phyloP scores from a whole-genome alignment of 148 eudicot genomes.

The Rhododendron kiyosumense region DNA sequence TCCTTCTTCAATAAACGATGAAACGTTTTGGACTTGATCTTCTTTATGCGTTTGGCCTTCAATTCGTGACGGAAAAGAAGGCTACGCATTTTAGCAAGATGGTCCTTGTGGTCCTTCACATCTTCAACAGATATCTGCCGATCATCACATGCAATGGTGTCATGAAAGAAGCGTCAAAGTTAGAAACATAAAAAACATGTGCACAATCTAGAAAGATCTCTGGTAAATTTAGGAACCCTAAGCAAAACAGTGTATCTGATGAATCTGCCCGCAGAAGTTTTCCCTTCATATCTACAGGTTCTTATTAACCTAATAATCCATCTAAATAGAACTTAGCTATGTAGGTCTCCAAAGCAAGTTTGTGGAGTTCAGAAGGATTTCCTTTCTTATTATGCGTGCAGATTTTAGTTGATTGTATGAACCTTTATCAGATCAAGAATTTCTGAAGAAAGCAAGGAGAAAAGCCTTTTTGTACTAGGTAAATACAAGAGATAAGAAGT shows the following conservation, averaged over 20 bases:
- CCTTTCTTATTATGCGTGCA: background rate
- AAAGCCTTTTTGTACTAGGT: background rate
- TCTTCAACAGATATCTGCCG: slow-evolving; percentile 73
- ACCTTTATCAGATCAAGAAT: background rate
- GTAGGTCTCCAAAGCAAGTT: background rate
- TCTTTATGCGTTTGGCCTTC: slow-evolving; percentile 74
- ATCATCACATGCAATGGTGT: slow-evolving; percentile 3
- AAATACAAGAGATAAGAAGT: background rate
- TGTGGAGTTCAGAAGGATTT: background rate
- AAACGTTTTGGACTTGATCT: slow-evolving; percentile 86
- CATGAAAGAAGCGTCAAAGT: slow-evolving; percentile 5
- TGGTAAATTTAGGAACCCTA: background rate
- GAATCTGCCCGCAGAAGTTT: background rate
- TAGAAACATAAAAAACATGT: background rate
- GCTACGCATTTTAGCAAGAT: slow-evolving; percentile 88
- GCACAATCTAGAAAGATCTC: background rate
- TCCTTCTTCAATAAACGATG: slow-evolving; percentile 81
- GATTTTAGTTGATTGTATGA: background rate
- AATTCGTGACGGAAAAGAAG: slow-evolving; percentile 87
- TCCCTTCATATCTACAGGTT: background rate
- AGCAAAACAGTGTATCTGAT: background rate
- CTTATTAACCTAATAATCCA: background rate
- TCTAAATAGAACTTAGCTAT: background rate
- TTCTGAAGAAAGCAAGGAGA: background rate
- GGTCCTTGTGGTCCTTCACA: slow-evolving; percentile 64